Evolutionary conservation across 257 asterid genomes (phyloP).

Genomic region (Solanum ahanhuiri): DNA sequence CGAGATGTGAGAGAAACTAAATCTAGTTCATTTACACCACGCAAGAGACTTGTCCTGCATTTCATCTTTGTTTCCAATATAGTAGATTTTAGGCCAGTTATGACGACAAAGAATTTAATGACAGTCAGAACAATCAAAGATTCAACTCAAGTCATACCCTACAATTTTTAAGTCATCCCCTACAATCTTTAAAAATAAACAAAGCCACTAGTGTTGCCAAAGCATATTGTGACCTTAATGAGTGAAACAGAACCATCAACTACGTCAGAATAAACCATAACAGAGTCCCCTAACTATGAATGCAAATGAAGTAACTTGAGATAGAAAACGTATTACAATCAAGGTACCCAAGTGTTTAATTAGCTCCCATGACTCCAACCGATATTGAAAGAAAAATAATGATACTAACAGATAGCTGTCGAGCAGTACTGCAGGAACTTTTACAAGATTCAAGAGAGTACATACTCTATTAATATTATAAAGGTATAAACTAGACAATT

Average conservation of each 20-base stretch:
- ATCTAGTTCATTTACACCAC: slow-evolving; percentile 1
- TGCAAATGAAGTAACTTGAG: neutral
- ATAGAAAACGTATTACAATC: neutral
- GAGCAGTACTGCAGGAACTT: neutral
- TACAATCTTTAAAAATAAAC: neutral
- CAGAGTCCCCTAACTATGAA: neutral
- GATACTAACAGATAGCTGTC: neutral
- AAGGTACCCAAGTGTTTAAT: neutral
- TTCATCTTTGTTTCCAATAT: neutral
- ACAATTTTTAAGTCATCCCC: neutral
- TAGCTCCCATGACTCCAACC: neutral
- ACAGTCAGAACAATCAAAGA: neutral
- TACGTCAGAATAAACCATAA: neutral
- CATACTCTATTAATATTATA: neutral
- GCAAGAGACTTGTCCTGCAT: neutral
- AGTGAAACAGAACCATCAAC: neutral
- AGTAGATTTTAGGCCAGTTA: neutral
- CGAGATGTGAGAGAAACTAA: neutral
- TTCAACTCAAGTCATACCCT: neutral
- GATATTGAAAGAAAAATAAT: neutral
- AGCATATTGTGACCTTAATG: neutral
- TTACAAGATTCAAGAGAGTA: neutral
- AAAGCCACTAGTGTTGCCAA: neutral
- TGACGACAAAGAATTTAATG: neutral
- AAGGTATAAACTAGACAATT: neutral